A percentile compares a stretch with the other conserved stretches of the same genome.
These are phyloP conservation scores for Bruguiera gymnorhiza DNA, from an alignment of 345 rosid species.

Conservation along the genomic window DNA sequence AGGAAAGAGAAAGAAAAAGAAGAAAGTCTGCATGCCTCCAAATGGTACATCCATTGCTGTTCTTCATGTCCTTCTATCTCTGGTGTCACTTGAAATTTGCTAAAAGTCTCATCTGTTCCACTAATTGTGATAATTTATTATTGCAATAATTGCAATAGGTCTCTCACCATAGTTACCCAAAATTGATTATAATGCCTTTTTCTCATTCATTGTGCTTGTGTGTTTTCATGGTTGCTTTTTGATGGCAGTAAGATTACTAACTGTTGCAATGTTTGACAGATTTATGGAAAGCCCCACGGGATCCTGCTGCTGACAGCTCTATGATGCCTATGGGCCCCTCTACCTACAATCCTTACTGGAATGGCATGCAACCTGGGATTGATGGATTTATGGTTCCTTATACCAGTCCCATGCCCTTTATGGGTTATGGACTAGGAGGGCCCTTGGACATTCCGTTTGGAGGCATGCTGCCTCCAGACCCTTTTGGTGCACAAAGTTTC, in stretches of 20 bases:
- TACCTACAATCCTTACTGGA: slow-evolving; percentile 65
- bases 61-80: not conserved
- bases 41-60: slow-evolving; percentile 35
- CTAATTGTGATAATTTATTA: not conserved
- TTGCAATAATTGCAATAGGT: not conserved
- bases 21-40: slow-evolving; percentile 62
- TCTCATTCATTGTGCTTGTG: not conserved
- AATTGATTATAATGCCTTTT: not conserved
- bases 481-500: slow-evolving; percentile 51
- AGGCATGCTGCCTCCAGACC: slow-evolving; percentile 58
- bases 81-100: not conserved
- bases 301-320: slow-evolving; percentile 59
- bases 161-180: too few species aligned
- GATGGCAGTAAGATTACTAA: slow-evolving; percentile 2
- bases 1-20: slow-evolving; percentile 85
- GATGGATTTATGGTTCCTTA: slow-evolving; percentile 57
- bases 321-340: slow-evolving; percentile 85
- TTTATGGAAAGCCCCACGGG: slow-evolving; percentile 67
- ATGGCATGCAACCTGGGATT: slow-evolving; percentile 75
- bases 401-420: slow-evolving; percentile 53
- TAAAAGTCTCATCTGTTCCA: not conserved
- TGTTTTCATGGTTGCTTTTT: slow-evolving; percentile 4
- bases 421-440: slow-evolving; percentile 52
- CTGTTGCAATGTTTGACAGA: slow-evolving; percentile 39
- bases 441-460: slow-evolving; percentile 62